These are phyloP conservation scores for Gloeophyllum trabeum DNA, from an alignment of 768 basidiomycete genomes.

Conservation along the genomic window DNA sequence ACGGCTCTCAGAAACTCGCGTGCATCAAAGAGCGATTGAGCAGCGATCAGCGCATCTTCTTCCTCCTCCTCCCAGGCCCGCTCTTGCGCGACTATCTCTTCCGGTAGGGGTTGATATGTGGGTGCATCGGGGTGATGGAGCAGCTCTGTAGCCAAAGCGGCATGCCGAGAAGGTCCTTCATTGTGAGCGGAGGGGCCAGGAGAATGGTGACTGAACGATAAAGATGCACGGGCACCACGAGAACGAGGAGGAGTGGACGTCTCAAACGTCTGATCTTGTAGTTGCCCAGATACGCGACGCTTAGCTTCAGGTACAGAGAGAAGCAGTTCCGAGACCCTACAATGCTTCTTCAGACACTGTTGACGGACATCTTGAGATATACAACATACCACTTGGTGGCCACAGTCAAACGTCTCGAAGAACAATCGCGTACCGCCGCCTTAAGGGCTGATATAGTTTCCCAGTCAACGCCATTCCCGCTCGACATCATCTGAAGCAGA, in stretches of 20 bases:
- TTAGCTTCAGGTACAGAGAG: conserved; percentile 35
- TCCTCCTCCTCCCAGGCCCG: conserved; percentile 46
- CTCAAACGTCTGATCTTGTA: conserved; percentile 26
- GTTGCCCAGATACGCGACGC: conserved; percentile 26
- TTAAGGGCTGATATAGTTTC: conserved; percentile 46
- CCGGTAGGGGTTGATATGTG: conserved; percentile 17
- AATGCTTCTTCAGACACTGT: conserved; percentile 3
- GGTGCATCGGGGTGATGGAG: conserved; percentile 27
- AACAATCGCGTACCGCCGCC: conserved; percentile 57
- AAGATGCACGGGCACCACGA: conserved; percentile 26
- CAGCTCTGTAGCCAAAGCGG: conserved; percentile 6
- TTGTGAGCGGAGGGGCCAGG: no score
- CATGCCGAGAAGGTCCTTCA: neutral
- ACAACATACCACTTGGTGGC: conserved; percentile 67
- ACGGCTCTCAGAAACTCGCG: conserved; percentile 72
- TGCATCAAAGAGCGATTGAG: conserved; percentile 60
- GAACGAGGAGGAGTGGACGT: conserved; percentile 50
- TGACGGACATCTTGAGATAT: neutral
- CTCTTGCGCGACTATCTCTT: conserved; percentile 25
- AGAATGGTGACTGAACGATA: conserved; percentile 22
- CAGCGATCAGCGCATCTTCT: conserved; percentile 62
- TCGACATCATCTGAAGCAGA: no score
- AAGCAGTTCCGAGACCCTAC: conserved; percentile 71
- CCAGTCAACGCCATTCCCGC: conserved; percentile 24
- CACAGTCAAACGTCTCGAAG: conserved; percentile 55